Base-by-base conservation (phyloP, 768 basidiomycete genomes). In the Cystofilobasidium ferigula region DNA sequence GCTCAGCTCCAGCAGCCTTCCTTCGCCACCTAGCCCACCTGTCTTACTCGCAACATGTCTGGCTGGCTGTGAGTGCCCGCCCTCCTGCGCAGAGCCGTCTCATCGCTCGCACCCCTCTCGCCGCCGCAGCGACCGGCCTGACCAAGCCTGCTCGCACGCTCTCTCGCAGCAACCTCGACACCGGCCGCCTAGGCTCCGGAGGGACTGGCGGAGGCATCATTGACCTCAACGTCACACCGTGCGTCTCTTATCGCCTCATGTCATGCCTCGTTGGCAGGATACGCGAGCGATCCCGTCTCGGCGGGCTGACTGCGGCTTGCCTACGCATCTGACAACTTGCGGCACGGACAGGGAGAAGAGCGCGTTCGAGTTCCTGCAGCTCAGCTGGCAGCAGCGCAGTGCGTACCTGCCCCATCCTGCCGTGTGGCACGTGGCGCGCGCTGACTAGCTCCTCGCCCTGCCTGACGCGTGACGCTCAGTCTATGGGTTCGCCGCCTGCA, bases 181-280 rank as follows among this genome's bases (percentile, higher is more conserved):
- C 45, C 0, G 67, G 67, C n/a, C 28, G 61, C 0, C 35, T 68
- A 3, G 67, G 67, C 8, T 38, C 42, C 5, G 61, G 61, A 6
- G 54, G 60, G 13, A n/a, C 38, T 4, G 53, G 34, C 8, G 67
- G 67, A 38, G 57, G 48, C 12, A 45, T 54, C 28, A 20, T 28
- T 36, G 63, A 68, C 38, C 38, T 68, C n/a, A 68, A 68, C 57
- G 36, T 68, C 43, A 68, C 67, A 0, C 67, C 67, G n/a, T 63
- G 16, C 36, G 38, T n/a, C 22, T 22, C 28, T 54, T 42, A 47
- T 40, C 16, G 38, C 38, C n/a, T n/a, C n/a, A n/a, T n/a, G n/a
- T n/a, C n/a, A n/a, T n/a, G n/a, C n/a, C n/a, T n/a, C n/a, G n/a
- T n/a, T n/a, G n/a, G n/a, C n/a, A n/a, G n/a, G n/a, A n/a, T n/a